phyloP scores from a whole-genome alignment of 441 rosid species.

The Syzygium malaccense region DNA sequence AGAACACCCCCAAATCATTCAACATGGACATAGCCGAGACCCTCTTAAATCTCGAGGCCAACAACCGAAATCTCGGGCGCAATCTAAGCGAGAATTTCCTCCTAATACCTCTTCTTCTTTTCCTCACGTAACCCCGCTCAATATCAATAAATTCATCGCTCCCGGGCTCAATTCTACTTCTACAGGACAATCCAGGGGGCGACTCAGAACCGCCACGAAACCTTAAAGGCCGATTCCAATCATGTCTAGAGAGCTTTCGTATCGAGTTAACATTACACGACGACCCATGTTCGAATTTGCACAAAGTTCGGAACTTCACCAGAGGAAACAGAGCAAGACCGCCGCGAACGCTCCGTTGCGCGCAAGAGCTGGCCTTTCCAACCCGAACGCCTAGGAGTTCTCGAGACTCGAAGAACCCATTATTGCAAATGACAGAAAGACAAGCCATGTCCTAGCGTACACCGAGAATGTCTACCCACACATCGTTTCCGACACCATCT shows the following conservation, averaged over 20 bases:
- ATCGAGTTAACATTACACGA: slow-evolving; percentile 25
- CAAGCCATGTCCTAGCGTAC: slow-evolving; percentile 39
- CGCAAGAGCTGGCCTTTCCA: slow-evolving; percentile 22
- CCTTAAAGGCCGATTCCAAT: slow-evolving; percentile 16
- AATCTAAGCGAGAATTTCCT: slow-evolving; percentile 57
- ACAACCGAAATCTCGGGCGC: slow-evolving; percentile 62
- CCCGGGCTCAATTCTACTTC: slow-evolving; percentile 28
- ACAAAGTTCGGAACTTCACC: slow-evolving; percentile 7
- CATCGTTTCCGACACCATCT: background rate
- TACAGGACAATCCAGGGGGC: slow-evolving; percentile 29
- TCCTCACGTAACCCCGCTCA: slow-evolving; percentile 23
- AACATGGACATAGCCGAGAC: slow-evolving; percentile 42
- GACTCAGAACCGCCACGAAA: slow-evolving; percentile 24
- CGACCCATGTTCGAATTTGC: slow-evolving; percentile 19
- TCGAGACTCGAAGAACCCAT: slow-evolving; percentile 29
- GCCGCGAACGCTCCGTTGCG: slow-evolving; percentile 12
- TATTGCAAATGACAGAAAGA: slow-evolving; percentile 42
- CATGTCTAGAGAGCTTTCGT: slow-evolving; percentile 18
- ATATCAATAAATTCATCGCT: slow-evolving; percentile 24
- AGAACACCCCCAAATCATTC: slow-evolving; percentile 36
- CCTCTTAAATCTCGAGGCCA: slow-evolving; percentile 42
- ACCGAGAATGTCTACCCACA: background rate
- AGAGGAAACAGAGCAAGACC: slow-evolving; percentile 16
- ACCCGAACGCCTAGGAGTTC: slow-evolving; percentile 13
- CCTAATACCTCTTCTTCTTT: slow-evolving; percentile 17